A percentile compares a stretch with the other conserved stretches of the same genome.
phyloP scores from a whole-genome alignment of 2,329 filamentous ascomycete species.

The Clathrospora elynae region DNA sequence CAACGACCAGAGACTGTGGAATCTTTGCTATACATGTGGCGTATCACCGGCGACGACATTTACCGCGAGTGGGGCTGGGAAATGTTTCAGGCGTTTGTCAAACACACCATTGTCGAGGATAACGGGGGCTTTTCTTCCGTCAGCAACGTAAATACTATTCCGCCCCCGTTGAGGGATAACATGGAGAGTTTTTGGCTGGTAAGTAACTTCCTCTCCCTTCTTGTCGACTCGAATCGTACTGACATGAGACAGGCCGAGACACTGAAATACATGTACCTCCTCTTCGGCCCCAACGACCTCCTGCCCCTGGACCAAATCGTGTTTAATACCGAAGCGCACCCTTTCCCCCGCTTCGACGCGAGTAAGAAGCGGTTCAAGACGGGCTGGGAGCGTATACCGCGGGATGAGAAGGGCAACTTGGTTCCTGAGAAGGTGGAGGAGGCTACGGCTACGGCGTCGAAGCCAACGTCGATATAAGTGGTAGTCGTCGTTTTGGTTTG shows the following conservation, averaged over 20 bases:
- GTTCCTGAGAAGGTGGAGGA: constrained; percentile 21
- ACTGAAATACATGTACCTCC: constrained; percentile 93
- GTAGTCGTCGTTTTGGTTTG: neutral
- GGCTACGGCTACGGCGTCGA: neutral
- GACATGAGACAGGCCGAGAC: constrained; percentile 75
- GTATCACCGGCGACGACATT: constrained; percentile 85
- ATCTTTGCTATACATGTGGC: constrained; percentile 97
- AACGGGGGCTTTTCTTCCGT: constrained; percentile 83
- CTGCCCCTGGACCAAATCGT: constrained; percentile 86
- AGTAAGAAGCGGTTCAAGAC: constrained; percentile 73
- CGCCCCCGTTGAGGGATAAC: constrained; percentile 76
- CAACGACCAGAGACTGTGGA: constrained; percentile 97
- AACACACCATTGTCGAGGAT: constrained; percentile 79
- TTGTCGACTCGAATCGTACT: neutral
- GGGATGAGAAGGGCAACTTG: constrained; percentile 47
- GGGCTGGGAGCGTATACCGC: constrained; percentile 76
- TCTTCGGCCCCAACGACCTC: constrained; percentile 84
- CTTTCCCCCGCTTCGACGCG: constrained; percentile 84
- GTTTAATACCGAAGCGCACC: constrained; percentile 94
- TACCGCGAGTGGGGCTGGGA: constrained; percentile 99
- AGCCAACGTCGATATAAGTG: neutral
- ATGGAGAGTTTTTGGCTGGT: constrained; percentile 99
- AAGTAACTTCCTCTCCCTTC: constrained; percentile 46
- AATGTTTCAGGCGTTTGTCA: constrained; percentile 92
- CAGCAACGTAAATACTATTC: constrained; percentile 72